Conservation (phyloP, 345 rosid genomes). For the Acer saccharum region DNA sequence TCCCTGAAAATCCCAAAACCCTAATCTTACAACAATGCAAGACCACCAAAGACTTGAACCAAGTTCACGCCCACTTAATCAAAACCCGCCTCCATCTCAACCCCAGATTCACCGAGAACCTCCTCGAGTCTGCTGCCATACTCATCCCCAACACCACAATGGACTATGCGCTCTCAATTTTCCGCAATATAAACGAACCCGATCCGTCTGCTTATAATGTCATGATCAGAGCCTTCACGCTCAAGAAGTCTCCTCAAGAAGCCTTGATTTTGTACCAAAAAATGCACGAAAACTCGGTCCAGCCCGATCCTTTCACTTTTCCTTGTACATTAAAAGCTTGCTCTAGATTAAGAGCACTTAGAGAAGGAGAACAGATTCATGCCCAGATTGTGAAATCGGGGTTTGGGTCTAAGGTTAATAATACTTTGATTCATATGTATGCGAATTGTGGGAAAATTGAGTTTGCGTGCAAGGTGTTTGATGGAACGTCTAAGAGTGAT, state of each 20-base stretch:
- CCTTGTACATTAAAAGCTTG: conserved; percentile 44
- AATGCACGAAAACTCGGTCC: conserved; percentile 31
- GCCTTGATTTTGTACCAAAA: conserved; percentile 30
- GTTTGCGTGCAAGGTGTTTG: conserved; percentile 38
- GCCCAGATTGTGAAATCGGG: conserved; percentile 40
- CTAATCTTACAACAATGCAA: conserved; percentile 39
- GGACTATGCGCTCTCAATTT: conserved; percentile 48
- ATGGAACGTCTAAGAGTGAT: conserved; percentile 39
- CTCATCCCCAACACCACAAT: conserved; percentile 33
- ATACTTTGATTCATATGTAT: conserved; percentile 37
- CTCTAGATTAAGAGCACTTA: conserved; percentile 31
- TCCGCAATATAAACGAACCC: conserved; percentile 31
- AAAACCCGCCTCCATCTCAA: conserved; percentile 41
- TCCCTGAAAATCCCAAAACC: conserved; percentile 34
- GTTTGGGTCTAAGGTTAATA: conserved; percentile 20
- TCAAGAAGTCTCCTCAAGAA: conserved; percentile 28
- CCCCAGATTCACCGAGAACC: conserved; percentile 32
- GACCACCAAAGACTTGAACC: conserved; percentile 39
- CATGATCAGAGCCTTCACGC: conserved; percentile 46
- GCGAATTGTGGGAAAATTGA: conserved; percentile 25
- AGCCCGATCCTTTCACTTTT: conserved; percentile 42
- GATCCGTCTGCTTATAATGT: conserved; percentile 41
- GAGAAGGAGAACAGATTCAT: conserved; percentile 48
- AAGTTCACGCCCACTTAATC: conserved; percentile 39
- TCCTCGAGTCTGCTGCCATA: conserved; percentile 42